Conservation (phyloP, 169 alveolate genomes). For the Theileria annulata region DNA sequence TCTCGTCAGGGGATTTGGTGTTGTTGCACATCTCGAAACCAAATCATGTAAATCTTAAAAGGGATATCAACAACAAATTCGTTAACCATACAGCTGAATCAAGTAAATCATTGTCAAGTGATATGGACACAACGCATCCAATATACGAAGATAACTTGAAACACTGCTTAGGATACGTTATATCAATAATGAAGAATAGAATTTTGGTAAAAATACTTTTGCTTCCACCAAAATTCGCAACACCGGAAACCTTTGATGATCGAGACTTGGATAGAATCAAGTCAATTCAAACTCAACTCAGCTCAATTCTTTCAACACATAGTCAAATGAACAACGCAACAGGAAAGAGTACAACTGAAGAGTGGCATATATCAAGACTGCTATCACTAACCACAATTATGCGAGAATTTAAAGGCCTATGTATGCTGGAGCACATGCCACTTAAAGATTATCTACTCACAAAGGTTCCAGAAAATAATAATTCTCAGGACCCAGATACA, state of each 20-base stretch:
- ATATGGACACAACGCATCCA: slow-evolving; percentile 30
- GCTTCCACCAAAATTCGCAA: slow-evolving; percentile 45
- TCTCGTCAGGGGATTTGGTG: slow-evolving; percentile 47
- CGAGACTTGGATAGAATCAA: slow-evolving; percentile 45
- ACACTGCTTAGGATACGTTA: slow-evolving; percentile 44
- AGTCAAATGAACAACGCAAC: slow-evolving; percentile 5
- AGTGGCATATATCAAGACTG: slow-evolving; percentile 54
- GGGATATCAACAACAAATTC: slow-evolving; percentile 2
- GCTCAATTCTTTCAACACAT: background rate
- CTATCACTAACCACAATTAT: slow-evolving; percentile 44
- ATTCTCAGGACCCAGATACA: slow-evolving; percentile 11
- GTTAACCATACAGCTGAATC: background rate
- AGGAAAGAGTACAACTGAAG: background rate
- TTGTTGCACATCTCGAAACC: slow-evolving; percentile 12
- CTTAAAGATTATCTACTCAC: slow-evolving; percentile 35
- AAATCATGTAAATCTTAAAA: background rate
- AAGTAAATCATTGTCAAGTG: background rate
- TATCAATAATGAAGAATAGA: slow-evolving; percentile 5
- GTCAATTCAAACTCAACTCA: slow-evolving; percentile 30
- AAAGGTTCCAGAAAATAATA: background rate
- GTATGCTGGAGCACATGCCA: slow-evolving; percentile 43
- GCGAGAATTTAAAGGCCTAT: slow-evolving; percentile 60
- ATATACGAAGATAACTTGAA: slow-evolving; percentile 34
- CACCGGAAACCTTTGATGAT: slow-evolving; percentile 35
- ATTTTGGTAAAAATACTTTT: slow-evolving; percentile 25